Conservation (phyloP, 2,329 filamentous ascomycete genomes). For the Beauveria pseudobassiana region DNA sequence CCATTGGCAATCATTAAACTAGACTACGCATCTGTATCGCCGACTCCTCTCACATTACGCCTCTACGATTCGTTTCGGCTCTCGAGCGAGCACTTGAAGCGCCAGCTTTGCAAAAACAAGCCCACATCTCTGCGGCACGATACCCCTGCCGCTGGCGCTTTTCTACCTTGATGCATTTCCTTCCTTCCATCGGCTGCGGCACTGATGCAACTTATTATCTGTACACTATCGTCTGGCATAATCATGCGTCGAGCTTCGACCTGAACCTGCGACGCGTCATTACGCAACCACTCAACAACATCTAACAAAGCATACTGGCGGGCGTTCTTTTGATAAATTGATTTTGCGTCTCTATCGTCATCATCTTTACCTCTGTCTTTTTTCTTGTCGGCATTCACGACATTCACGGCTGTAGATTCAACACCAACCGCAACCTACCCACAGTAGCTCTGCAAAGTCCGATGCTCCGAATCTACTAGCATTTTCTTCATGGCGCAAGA, state of each 20-base stretch:
- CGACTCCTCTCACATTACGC: neutral
- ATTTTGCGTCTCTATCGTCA: neutral
- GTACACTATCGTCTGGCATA: constrained; percentile 7
- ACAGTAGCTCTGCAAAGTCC: neutral
- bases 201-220: neutral
- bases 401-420: neutral
- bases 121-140: constrained; percentile 5
- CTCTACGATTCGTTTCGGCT: constrained; percentile 2
- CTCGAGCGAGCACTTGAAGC: constrained; percentile 8
- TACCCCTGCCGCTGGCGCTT: constrained; percentile 10
- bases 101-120: constrained; percentile 6
- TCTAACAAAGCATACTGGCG: neutral
- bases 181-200: neutral
- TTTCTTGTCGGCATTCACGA: neutral
- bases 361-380: neutral
- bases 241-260: neutral
- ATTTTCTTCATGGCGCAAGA: neutral
- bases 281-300: neutral
- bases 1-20: neutral
- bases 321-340: constrained; percentile 2
- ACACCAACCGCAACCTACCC: neutral
- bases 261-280: neutral
- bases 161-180: neutral
- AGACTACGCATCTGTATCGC: neutral
- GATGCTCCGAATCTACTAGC: neutral